Evolutionary conservation across 1,139 yeast species (phyloP), one percentile per base, ranked within the genome.

Genomic region (Geotrichum histeridarum): DNA sequence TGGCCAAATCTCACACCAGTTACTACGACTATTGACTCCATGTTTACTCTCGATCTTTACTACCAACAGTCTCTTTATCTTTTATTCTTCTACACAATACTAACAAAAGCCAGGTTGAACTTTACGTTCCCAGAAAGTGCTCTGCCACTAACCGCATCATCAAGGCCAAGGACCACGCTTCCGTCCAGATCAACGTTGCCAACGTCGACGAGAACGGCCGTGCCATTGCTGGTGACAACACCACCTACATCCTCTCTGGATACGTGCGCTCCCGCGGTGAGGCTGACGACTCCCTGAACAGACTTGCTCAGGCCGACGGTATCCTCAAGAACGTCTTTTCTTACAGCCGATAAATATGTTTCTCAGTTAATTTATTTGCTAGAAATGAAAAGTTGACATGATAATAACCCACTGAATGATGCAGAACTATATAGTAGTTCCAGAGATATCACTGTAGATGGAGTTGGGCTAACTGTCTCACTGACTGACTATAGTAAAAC

Each of bases 121-220:
- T 93, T 80, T 93, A 93, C 95, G 96, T 93, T 80, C 99, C 99
- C 84, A 89, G 99, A 87, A 93, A 93, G 84, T 93, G 99, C 84
- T 93, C 98, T 80, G 99, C 99, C 75, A 90, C 99, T 81, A 91
- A 90, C 97, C 91, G 98, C 84, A 90, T 94, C 82, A 91, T 93
- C 85, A 90, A 89, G 84, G 94, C 99, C 74, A 91, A 93, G 84
- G 99, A 93, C 81, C 99, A 93, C 79, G 94, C 98, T 70, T 88
- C 98, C 66, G 98, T 94, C 71, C 99, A 93, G 77, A 81, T 85
- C 77, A 84, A 83, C 84, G 77, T 85, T 67, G 90, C 87, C 70
- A 82, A 83, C 75, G 89, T 85, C 73, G 97, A 93, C 76, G 96
- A 83, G 75, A 86, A 86, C 74, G 99, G 99, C 70, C 91, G 87